Conservation (phyloP, 2,329 filamentous ascomycete genomes). For the Pseudovirgaria hyperparasitica region DNA sequence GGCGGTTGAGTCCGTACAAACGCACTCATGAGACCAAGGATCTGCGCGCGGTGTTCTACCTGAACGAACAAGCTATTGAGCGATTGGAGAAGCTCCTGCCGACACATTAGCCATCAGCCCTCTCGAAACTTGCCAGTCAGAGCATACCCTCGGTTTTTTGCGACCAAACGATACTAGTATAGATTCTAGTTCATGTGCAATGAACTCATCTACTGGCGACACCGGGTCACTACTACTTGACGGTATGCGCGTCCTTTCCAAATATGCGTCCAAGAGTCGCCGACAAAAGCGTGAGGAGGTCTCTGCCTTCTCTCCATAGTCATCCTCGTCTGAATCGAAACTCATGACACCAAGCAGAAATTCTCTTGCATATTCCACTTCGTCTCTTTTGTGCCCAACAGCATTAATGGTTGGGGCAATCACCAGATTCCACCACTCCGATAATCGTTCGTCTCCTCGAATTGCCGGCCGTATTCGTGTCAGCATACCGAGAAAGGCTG, state of each 20-base stretch:
- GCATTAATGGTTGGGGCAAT: constrained; percentile 44
- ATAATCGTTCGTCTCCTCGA: constrained; percentile 46
- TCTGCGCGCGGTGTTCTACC: constrained; percentile 49
- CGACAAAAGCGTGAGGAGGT: constrained; percentile 41
- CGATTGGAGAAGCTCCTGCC: constrained; percentile 51
- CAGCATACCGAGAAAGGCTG: constrained; percentile 57
- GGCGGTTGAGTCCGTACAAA: constrained; percentile 69
- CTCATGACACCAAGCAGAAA: constrained; percentile 52
- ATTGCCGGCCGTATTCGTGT: constrained; percentile 52
- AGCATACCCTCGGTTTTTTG: constrained; percentile 48
- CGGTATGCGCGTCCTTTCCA: constrained; percentile 27
- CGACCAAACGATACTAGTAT: constrained; percentile 47
- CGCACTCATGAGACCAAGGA: constrained; percentile 54
- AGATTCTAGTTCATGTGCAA: constrained; percentile 38
- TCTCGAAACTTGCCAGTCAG: neutral
- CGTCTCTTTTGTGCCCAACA: constrained; percentile 47
- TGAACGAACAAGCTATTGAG: constrained; percentile 55
- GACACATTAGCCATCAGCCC: constrained; percentile 2
- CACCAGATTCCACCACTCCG: constrained; percentile 60
- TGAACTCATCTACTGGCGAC: constrained; percentile 31
- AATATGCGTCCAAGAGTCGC: constrained; percentile 33
- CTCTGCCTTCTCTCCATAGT: constrained; percentile 30
- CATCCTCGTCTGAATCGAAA: constrained; percentile 46
- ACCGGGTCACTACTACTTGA: constrained; percentile 23
- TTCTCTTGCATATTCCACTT: constrained; percentile 52